phyloP scores from a whole-genome alignment of 163 green algal genomes.

The Chlorella variabilis region DNA sequence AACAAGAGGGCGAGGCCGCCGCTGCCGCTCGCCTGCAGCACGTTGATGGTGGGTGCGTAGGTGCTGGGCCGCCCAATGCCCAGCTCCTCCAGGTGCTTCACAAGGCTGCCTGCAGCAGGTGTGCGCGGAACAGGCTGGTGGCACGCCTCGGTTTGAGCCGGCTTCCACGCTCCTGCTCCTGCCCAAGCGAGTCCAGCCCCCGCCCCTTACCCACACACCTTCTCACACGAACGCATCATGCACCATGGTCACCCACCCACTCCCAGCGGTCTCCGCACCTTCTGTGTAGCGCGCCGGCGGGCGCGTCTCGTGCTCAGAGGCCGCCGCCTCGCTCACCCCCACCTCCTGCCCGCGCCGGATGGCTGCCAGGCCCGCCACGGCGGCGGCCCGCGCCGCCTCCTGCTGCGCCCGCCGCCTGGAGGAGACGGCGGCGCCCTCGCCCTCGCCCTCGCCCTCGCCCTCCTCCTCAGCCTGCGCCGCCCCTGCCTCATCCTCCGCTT shows the following conservation, averaged over 20 bases:
- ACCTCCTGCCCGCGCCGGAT: conserved; percentile 37
- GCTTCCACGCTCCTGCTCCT: not conserved
- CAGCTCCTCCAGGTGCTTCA: conserved; percentile 87
- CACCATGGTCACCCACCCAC: not conserved
- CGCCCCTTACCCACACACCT: too few species aligned
- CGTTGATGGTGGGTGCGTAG: conserved; percentile 85
- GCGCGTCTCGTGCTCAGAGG: conserved; percentile 75
- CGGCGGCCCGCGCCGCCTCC: conserved; percentile 13
- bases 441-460: not conserved
- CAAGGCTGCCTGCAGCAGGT: conserved; percentile 62
- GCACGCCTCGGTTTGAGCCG: not conserved
- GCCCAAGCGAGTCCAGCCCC: too few species aligned
- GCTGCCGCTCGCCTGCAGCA: conserved; percentile 69
- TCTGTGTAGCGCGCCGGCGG: conserved; percentile 77
- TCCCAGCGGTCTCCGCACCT: not conserved
- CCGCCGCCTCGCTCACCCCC: conserved; percentile 8
- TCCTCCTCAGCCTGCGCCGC: too few species aligned
- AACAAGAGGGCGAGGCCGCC: too few species aligned
- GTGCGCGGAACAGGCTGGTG: not conserved
- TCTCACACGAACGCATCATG: too few species aligned
- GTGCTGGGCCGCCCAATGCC: conserved; percentile 95
- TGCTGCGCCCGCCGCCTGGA: not conserved
- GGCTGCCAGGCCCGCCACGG: conserved; percentile 10
- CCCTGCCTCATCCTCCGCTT: not conserved
- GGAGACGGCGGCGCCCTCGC: not conserved